phyloP scores from a whole-genome alignment of 2,329 filamentous ascomycete species.

The Blumeria graminis region DNA sequence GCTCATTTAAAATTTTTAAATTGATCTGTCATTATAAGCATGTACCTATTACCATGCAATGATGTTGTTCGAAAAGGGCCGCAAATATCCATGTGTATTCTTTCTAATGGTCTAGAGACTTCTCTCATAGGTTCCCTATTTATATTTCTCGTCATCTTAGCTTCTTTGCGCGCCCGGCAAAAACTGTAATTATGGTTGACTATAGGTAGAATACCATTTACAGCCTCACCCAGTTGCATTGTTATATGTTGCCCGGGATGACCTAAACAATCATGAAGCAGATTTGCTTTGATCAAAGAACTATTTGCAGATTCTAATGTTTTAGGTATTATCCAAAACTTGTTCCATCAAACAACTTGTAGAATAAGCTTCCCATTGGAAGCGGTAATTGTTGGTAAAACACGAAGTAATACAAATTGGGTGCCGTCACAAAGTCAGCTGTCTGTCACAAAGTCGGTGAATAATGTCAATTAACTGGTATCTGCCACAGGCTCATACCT shows the following conservation, averaged over 20 bases:
- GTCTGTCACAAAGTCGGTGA: too few relatives aligned
- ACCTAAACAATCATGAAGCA: not conserved
- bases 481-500: too few relatives aligned
- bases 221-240: not conserved
- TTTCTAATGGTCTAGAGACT: too few relatives aligned
- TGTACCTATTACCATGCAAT: too few relatives aligned
- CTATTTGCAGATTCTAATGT: not conserved
- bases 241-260: too few relatives aligned
- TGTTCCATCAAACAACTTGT: not conserved
- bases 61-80: too few relatives aligned
- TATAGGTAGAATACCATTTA: not conserved
- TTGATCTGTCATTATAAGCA: too few relatives aligned
- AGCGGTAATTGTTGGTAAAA: not conserved
- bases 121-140: too few relatives aligned
- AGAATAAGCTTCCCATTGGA: not conserved
- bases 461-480: too few relatives aligned
- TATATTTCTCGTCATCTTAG: not conserved
- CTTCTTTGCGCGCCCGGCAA: not conserved
- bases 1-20: too few relatives aligned
- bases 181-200: not conserved
- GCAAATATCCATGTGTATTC: too few relatives aligned
- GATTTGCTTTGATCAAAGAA: not conserved
- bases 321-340: not conserved
- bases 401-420: not conserved
- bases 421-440: too few relatives aligned